Base-by-base conservation (phyloP, 129 eudicot genomes). In the Arctium minus region DNA sequence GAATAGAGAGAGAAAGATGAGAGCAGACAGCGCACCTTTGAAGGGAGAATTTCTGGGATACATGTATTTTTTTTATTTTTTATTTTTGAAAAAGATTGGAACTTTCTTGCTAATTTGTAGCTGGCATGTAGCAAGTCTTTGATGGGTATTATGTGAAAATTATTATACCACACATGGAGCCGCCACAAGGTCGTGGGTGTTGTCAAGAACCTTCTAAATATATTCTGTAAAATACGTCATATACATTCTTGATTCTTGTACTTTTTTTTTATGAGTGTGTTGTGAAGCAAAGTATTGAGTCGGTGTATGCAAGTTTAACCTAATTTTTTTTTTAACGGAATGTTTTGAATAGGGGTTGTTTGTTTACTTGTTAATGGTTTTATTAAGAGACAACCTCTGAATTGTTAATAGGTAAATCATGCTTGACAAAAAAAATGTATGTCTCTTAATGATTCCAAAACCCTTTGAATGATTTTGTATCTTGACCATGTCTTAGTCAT, bases 11-110 rank as follows among this genome's bases (percentile, higher is more conserved):
- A 79, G 78, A 40, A 30, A 67, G 33, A 18, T 31, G 84, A 77
- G 73, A 79, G 62, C 80, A 79, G 84, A 73, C 87, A 84, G 83
- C 83, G 71, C 72, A 84, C 53, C 46, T 40, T 73, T 73, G 83
- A 74, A 32, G 27, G 80, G 84, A 67, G 71, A 73, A 67, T 64
- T 84, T 64, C 67, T 84, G 75, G 81, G 83, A 60, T 79, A 65
- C 74, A 79, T 79, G 76, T 84, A 72, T 60, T 42, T 79, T 38
- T 75, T 39, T 1, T 11, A 27, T 73, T 73, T 3, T n/a, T 72
- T 37, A 35, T 32, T 35, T 72, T 6, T 15, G 12, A 38, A 32
- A 13, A 17, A 60, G 1, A 60, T 17, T 60, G 68, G 9, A 60
- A 60, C 68, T 60, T 60, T 60, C 67, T 60, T 68, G 12, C 40